Base-by-base conservation (phyloP, 2,329 filamentous ascomycete genomes). In the Dothideomycetidae sp. region DNA sequence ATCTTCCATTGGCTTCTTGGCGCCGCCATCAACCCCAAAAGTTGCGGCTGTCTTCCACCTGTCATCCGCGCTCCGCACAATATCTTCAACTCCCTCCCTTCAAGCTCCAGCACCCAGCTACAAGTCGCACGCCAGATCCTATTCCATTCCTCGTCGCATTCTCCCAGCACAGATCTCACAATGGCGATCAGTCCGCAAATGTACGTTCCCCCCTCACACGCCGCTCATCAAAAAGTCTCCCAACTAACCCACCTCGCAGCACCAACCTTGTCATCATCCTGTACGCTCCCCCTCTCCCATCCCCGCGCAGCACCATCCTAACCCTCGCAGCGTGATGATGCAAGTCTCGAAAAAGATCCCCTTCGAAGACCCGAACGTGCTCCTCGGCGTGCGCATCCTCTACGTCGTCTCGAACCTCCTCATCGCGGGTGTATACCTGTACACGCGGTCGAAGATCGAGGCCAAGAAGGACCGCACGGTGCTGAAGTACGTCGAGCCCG, bases 381-480 rank as follows among this genome's bases (percentile, higher is more conserved):
- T 81, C 41, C 71, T 72, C 49, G 61, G 67, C 42, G 72, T 80
- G 42, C 76, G 77, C 52, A 69, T 60, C 28, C 59, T 76, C 46
- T 81, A 81, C 60, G 48, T 81, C 41, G 53, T 75, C 47, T 78
- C 76, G 49, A 82, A 98, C 62, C 46, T 93, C 47, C 71, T 96
- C 61, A 96, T 98, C 54, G 68, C 79, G 47, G 66, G 67, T 42
- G 64, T 98, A 55, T 93, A 93, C 66, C 64, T 90, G 53, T 94
- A 85, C 62, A 78, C 86, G 45, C 78, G 88, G 65, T 57, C 67
- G 45, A 70, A 81, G 65, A 88, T 98, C 63, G 88, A 92, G 68
- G 81, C 81, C 66, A 96, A 96, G 76, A 94, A 92, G 71, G 90
- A 98, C 58, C 73, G 94, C 65, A 93, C 86, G 15, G 93, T 90